These are phyloP conservation scores for Clonostachys solani DNA, from an alignment of 2,329 filamentous ascomycete genomes.

Conservation along the genomic window DNA sequence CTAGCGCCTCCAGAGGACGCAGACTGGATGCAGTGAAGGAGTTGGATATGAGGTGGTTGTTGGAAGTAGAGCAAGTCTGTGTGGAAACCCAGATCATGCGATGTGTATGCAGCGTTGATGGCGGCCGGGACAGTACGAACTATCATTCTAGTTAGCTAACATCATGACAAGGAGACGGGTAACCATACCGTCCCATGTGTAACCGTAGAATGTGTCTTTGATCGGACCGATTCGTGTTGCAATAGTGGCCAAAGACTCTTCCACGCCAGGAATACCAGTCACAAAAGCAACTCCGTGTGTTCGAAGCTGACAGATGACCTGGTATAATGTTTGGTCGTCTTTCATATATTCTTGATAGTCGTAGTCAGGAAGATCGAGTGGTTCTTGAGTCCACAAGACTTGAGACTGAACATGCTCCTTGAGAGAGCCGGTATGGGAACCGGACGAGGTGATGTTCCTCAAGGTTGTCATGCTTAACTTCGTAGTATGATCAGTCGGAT, in stretches of 20 bases:
- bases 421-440: background rate
- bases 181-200: slow-evolving; percentile 2
- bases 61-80: slow-evolving; percentile 3
- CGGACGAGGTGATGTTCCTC: background rate
- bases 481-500: background rate
- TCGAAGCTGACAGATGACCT: background rate
- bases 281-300: background rate
- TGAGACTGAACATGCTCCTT: background rate
- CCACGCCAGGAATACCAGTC: background rate
- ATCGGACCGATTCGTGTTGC: slow-evolving; percentile 2
- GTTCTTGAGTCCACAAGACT: background rate
- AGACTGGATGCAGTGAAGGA: slow-evolving; percentile 2
- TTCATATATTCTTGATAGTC: slow-evolving; percentile 2
- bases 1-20: slow-evolving; percentile 1
- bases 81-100: slow-evolving; percentile 2
- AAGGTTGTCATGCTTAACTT: background rate
- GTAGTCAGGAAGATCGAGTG: slow-evolving; percentile 1
- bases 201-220: slow-evolving; percentile 3
- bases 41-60: slow-evolving; percentile 1
- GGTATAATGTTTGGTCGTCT: background rate
- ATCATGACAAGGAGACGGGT: background rate
- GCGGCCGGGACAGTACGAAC: slow-evolving; percentile 1
- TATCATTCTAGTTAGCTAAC: background rate
- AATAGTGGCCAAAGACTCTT: background rate
- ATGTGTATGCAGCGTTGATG: slow-evolving; percentile 2